These are phyloP conservation scores for Eimeria tenella DNA, from an alignment of 169 alveolate genomes.

Conservation along the genomic window DNA sequence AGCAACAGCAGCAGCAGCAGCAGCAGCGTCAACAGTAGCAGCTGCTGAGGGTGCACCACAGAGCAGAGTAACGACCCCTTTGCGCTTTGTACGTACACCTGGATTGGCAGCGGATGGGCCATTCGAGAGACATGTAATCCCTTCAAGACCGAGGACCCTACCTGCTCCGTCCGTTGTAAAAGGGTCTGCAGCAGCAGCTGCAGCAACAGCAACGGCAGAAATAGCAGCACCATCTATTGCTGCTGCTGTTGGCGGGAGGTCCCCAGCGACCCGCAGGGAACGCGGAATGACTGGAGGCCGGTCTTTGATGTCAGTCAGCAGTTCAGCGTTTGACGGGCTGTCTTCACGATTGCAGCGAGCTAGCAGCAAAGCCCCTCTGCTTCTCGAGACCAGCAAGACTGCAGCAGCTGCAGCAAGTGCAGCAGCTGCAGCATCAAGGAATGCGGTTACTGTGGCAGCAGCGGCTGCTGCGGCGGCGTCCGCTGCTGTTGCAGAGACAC, in stretches of 20 bases:
- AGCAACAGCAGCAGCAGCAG: not conserved
- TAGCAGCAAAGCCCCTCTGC: constrained; percentile 23
- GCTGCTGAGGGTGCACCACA: not conserved
- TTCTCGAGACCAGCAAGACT: constrained; percentile 30
- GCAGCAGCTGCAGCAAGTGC: constrained; percentile 23
- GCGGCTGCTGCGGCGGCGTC: constrained; percentile 11
- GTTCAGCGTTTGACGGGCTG: not conserved
- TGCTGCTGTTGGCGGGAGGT: not conserved
- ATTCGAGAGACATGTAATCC: constrained; percentile 1
- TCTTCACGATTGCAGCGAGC: not conserved
- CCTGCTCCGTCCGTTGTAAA: not conserved
- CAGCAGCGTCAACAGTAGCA: not conserved
- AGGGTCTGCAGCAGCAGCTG: not conserved
- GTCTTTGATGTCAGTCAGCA: not conserved
- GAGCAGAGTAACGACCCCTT: not conserved
- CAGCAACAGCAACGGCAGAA: not conserved
- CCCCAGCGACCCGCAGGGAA: not conserved
- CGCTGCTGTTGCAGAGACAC: not conserved
- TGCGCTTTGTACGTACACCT: not conserved
- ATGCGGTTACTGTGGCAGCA: not conserved
- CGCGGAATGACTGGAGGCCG: not conserved
- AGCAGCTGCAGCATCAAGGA: not conserved
- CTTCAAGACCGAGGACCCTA: not conserved
- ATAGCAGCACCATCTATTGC: not conserved
- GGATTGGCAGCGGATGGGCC: not conserved